Evolutionary conservation across 129 eudicot genomes (phyloP), one percentile per base, ranked within the genome.

Genomic region (Saposhnikovia divaricata): DNA sequence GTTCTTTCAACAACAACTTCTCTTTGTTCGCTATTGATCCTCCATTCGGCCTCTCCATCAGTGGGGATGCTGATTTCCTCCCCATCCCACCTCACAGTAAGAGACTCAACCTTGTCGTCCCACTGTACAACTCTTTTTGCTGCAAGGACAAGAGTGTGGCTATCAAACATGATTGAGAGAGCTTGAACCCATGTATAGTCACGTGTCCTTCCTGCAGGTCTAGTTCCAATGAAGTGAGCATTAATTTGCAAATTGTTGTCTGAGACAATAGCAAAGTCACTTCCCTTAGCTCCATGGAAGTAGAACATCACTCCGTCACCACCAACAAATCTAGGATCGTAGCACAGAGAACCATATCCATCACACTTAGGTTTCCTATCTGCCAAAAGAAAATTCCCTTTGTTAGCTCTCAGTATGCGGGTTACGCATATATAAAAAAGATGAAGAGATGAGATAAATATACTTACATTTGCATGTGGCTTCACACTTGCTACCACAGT

Each of bases 401-500:
- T 2, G 9, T 61, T 25, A 61, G 69, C 69, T 9, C 28, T 61
- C 66, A 61, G 15, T 61, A n/a, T n/a, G 34, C 16, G 10, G 34
- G 34, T 61, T 25, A 9, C 2, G 9, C n/a, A 42, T 2, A 37
- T 21, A 42, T 21, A 9, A 78, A 16, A 23, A 9, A 48, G 63
- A 39, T 38, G 3, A 46, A 25, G 14, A 42, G 76, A 21, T 73
- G 73, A 37, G 80, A 61, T n/a, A 6, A 23, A 25, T 61, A 23
- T 21, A 47, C 93, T 85, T 86, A 91, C 93, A 87, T 75, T 87
- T 91, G 89, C 97, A 89, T 38, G 88, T 84, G 79, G 85, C 90
- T 84, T 91, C 91, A 81, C 93, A 91, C 83, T 86, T 89, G 85
- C 88, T 87, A 57, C 87, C 84, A 75, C 93, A 91, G 61, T 89